Evolutionary conservation across 2,329 filamentous ascomycete genomes (phyloP).

Genomic region (Penicillium nordicum): DNA sequence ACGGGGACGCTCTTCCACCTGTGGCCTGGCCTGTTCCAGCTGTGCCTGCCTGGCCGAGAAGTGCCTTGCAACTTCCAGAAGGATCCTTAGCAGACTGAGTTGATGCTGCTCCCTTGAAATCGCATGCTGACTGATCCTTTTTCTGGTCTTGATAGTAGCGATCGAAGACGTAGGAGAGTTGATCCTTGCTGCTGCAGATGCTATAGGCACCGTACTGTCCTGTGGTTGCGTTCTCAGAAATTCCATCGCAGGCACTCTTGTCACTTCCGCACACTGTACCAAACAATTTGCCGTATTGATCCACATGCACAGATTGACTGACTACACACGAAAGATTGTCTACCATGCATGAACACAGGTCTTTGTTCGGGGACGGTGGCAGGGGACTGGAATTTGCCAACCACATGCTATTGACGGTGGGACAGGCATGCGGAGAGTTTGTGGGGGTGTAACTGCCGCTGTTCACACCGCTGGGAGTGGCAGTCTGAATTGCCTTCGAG

Average conservation of each 20-base stretch:
- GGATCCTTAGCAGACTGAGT: neutral
- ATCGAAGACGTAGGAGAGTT: conserved; percentile 3
- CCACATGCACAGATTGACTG: conserved; percentile 36
- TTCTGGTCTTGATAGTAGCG: conserved; percentile 2
- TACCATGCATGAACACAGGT: conserved; percentile 82
- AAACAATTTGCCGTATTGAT: conserved; percentile 64
- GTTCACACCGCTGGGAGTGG: neutral
- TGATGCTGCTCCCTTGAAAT: conserved; percentile 5
- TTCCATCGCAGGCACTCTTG: conserved; percentile 37
- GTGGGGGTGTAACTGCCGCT: neutral
- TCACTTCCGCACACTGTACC: conserved; percentile 43
- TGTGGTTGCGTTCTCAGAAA: conserved; percentile 38
- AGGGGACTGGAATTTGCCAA: conserved; percentile 61
- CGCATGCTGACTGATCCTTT: neutral
- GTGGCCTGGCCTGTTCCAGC: neutral
- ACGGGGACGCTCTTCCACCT: neutral
- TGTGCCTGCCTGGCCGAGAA: neutral
- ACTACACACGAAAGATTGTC: conserved; percentile 67
- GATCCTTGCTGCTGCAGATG: conserved; percentile 1
- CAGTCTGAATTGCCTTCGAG: conserved; percentile 1
- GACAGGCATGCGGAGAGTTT: neutral
- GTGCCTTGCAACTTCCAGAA: conserved; percentile 1
- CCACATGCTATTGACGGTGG: conserved; percentile 54
- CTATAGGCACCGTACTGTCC: conserved; percentile 46
- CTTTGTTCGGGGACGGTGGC: conserved; percentile 73